These are phyloP conservation scores for Pestalotiopsis sp. DNA, from an alignment of 2,329 filamentous ascomycete genomes.

Conservation along the genomic window DNA sequence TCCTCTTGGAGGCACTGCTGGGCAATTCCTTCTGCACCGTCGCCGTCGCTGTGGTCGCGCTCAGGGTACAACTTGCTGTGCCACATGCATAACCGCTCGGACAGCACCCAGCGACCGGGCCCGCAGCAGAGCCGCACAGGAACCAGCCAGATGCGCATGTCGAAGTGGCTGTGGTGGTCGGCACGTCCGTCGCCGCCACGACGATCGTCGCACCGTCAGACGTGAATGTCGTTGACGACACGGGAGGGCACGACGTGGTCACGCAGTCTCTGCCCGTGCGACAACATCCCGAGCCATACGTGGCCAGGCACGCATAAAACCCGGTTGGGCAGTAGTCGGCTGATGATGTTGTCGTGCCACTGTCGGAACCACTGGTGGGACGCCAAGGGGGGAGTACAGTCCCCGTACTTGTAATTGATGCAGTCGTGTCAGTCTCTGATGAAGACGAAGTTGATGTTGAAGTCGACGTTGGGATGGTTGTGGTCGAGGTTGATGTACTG, in stretches of 20 bases:
- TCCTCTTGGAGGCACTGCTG: conserved; percentile 11
- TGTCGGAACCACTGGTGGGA: conserved; percentile 36
- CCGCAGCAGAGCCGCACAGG: conserved; percentile 60
- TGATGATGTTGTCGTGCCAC: conserved; percentile 31
- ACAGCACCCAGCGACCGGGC: conserved; percentile 80
- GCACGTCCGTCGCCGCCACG: conserved; percentile 56
- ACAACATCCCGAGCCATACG: conserved; percentile 84
- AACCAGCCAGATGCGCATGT: conserved; percentile 82
- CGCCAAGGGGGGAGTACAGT: conserved; percentile 37
- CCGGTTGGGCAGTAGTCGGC: conserved; percentile 74
- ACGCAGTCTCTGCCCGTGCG: conserved; percentile 84
- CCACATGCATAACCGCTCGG: conserved; percentile 77
- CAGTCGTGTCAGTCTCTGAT: conserved; percentile 26
- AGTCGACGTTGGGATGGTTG: conserved; percentile 24
- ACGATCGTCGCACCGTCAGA: conserved; percentile 72
- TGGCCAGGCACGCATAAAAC: conserved; percentile 88
- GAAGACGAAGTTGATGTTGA: conserved; percentile 23
- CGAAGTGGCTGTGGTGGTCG: conserved; percentile 36
- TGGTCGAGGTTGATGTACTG: conserved; percentile 34
- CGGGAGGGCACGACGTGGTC: conserved; percentile 73
- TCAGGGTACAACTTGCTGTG: conserved; percentile 68
- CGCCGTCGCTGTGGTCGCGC: conserved; percentile 53
- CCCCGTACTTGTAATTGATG: conserved; percentile 33
- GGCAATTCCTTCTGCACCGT: conserved; percentile 59
- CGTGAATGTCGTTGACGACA: conserved; percentile 64